Percentiles rank a stretch among this genome's conserved stretches.
Conservation (phyloP, 768 basidiomycete species). For the Podaxis sp. region DNA sequence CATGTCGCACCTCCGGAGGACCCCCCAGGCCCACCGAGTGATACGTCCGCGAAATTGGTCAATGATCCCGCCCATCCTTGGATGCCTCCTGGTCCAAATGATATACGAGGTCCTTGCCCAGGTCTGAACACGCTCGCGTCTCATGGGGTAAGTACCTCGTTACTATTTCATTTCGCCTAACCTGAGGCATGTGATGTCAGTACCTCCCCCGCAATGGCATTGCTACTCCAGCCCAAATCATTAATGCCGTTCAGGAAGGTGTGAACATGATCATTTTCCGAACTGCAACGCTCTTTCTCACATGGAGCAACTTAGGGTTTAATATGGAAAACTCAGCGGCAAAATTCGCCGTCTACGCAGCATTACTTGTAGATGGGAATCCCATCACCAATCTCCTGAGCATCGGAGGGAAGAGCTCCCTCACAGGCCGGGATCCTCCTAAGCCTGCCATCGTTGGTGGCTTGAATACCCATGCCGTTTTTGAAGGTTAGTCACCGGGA, state of each 20-base stretch:
- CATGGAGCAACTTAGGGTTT: slow-evolving; percentile 13
- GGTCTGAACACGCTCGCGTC: slow-evolving; percentile 23
- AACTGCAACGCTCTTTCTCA: background rate
- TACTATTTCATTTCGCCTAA: background rate
- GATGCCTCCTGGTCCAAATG: slow-evolving; percentile 10
- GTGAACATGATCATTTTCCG: background rate
- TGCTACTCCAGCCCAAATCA: slow-evolving; percentile 17
- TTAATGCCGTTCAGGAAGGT: slow-evolving; percentile 15
- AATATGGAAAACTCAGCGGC: slow-evolving; percentile 19
- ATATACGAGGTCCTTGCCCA: slow-evolving; percentile 22
- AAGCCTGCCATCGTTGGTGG: slow-evolving; percentile 20
- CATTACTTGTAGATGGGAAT: slow-evolving; percentile 19
- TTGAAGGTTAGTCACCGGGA: slow-evolving; percentile 15
- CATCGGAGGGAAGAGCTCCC: slow-evolving; percentile 18
- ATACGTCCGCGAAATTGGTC: slow-evolving; percentile 21
- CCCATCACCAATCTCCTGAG: slow-evolving; percentile 18
- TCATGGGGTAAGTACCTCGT: slow-evolving; percentile 18
- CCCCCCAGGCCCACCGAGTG: slow-evolving; percentile 10
- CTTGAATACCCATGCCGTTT: slow-evolving; percentile 19
- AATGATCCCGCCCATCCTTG: slow-evolving; percentile 21
- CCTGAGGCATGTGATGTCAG: background rate
- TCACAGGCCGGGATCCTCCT: slow-evolving; percentile 18
- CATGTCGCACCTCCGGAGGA: background rate
- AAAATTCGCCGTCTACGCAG: slow-evolving; percentile 19
- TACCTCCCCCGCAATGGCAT: slow-evolving; percentile 17